These are phyloP conservation scores for Antitrichia curtipendula DNA, from an alignment of 225 moss, liverwort and hornwort species.

Conservation along the genomic window DNA sequence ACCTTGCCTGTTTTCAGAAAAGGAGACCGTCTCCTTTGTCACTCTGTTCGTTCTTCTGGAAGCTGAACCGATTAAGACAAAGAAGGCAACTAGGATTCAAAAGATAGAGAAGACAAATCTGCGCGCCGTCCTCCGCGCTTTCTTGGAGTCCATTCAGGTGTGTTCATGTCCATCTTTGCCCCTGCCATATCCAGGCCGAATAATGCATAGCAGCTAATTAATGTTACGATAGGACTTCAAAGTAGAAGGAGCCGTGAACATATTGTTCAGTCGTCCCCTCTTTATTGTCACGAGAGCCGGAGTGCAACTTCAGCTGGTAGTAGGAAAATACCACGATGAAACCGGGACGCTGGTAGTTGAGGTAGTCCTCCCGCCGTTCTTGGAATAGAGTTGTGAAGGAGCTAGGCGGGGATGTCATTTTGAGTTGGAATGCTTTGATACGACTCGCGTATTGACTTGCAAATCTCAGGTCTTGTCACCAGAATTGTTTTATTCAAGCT, in stretches of 20 bases:
- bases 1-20: neutral
- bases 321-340: neutral
- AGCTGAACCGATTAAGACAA: neutral
- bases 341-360: neutral
- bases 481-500: neutral
- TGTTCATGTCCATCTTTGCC: neutral
- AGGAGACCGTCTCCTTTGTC: constrained; percentile 15
- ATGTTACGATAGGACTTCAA: neutral
- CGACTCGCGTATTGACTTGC: neutral
- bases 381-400: neutral
- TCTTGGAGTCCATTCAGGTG: constrained; percentile 30
- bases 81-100: neutral
- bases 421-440: neutral
- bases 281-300: neutral
- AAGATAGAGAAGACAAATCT: neutral
- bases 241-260: neutral
- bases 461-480: neutral
- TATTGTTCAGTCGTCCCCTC: neutral
- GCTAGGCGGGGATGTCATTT: neutral
- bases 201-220: neutral
- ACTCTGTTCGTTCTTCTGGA: constrained; percentile 10
- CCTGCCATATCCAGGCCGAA: neutral
- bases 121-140: constrained; percentile 10
- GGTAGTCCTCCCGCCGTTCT: neutral
- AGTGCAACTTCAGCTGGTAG: neutral